Evolutionary conservation across 2,329 filamentous ascomycete species (phyloP).

Genomic region (Scedosporium minutisporum): DNA sequence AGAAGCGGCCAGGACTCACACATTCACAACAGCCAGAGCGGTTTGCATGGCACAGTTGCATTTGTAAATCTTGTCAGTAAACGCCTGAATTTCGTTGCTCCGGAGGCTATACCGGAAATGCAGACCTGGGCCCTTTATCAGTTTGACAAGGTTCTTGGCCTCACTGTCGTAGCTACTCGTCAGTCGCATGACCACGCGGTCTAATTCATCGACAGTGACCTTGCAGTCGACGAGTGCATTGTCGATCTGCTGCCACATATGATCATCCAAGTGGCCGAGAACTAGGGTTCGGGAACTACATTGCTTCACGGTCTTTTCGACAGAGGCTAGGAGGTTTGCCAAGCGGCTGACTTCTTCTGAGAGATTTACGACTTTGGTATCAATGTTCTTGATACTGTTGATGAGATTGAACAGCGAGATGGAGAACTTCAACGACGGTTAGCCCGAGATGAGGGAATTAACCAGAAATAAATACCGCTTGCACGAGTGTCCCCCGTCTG

Average conservation of each 20-base stretch:
- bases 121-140: conserved; percentile 4
- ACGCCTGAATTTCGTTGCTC: conserved; percentile 5
- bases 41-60: conserved; percentile 7
- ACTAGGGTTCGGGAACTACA: background rate
- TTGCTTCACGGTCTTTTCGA: conserved; percentile 6
- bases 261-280: conserved; percentile 4
- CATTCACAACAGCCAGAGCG: conserved; percentile 4
- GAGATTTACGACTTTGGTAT: conserved; percentile 4
- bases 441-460: background rate
- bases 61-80: conserved; percentile 4
- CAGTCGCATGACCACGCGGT: background rate
- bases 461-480: background rate
- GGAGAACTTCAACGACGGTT: background rate
- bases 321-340: background rate
- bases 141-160: background rate
- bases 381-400: conserved; percentile 1
- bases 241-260: conserved; percentile 7
- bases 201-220: background rate
- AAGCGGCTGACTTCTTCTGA: conserved; percentile 1
- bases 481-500: background rate
- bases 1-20: background rate
- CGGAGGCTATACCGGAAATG: conserved; percentile 2
- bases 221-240: conserved; percentile 3
- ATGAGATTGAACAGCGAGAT: conserved; percentile 1
- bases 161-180: conserved; percentile 2